Conservation (phyloP, 148 eudicot genomes). For the Fagopyrum esculentum region DNA sequence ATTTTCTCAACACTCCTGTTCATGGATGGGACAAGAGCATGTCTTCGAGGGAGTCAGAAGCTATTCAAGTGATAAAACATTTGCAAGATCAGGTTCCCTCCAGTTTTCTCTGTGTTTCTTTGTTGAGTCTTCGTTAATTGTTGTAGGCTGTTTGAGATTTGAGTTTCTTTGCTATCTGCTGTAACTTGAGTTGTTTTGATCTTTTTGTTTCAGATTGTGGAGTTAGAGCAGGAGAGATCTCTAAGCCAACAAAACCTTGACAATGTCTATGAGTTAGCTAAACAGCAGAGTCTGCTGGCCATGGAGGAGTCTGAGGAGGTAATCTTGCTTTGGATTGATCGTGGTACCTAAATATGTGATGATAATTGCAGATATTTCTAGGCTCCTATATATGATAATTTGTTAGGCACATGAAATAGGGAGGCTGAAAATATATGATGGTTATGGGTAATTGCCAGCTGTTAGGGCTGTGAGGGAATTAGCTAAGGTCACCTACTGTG, state of each 20-base stretch:
- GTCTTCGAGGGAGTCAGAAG: slow-evolving; percentile 42
- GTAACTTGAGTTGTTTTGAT: slow-evolving; percentile 11
- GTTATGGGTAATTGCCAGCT: too few species aligned
- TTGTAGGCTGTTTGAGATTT: background rate
- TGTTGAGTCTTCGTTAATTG: background rate
- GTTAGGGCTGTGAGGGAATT: too few species aligned
- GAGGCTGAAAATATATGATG: too few species aligned
- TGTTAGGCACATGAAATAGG: too few species aligned
- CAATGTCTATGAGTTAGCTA: slow-evolving; percentile 44
- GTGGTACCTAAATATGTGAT: background rate
- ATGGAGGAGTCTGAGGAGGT: slow-evolving; percentile 65
- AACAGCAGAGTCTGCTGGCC: slow-evolving; percentile 46
- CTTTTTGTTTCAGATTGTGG: slow-evolving; percentile 38
- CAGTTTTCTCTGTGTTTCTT: background rate
- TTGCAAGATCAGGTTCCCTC: slow-evolving; percentile 70
- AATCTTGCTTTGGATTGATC: slow-evolving; percentile 11
- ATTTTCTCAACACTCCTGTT: slow-evolving; percentile 15
- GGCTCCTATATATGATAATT: too few species aligned
- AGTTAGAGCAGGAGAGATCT: slow-evolving; percentile 62
- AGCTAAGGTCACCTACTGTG: too few species aligned
- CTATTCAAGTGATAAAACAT: slow-evolving; percentile 53
- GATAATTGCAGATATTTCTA: background rate
- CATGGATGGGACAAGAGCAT: slow-evolving; percentile 17
- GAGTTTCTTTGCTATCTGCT: background rate
- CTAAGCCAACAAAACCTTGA: slow-evolving; percentile 55